Base-by-base conservation (phyloP, 2,329 filamentous ascomycete species). In the Pseudonectria foliicola region DNA sequence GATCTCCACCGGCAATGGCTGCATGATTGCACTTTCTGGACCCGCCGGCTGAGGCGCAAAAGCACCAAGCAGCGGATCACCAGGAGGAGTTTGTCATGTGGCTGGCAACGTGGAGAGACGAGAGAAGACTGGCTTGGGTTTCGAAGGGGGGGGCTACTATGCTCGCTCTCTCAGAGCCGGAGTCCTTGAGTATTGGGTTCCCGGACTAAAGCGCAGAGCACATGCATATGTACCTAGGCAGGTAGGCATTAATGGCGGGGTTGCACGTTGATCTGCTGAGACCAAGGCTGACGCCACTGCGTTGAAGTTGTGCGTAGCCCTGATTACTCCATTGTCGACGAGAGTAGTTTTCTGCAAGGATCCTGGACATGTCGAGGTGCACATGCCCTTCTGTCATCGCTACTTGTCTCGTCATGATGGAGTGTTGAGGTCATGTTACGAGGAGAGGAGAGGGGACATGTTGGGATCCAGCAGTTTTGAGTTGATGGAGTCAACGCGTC, bases 171-270 rank as follows among this genome's bases (percentile, higher is more conserved):
- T 77, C 75, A 79, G 75, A 79, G 61, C 72, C 68, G 68, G 59
- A 63, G 64, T 68, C 67, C 66, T 62, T 68, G 63, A 75, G 67
- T 57, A 56, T 71, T 77, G 70, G 72, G 68, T 66, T 62, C 62
- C 50, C 65, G 73, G 74, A 77, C 75, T 79, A 78, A 74, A 71
- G 66, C 68, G 68, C 68, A 61, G 73, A 76, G 71, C 67, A 79
- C 73, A 79, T 72, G 37, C 31, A 27, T 12, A 29, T 18, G 25
- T 24, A 28, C 10, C 15, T n/a, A n/a, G n/a, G n/a, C n/a, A n/a
- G n/a, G n/a, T n/a, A n/a, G 8, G 5, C 5, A 8, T 21, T 8
- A 21, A 21, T 8, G 18, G 18, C 18, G 18, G 18, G 18, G 18
- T n/a, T 31, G 31, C 7, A 23, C 24, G 14, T 21, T 7, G 4